Conservation (phyloP, 805 yeast species). For the Candida gorgasii region DNA sequence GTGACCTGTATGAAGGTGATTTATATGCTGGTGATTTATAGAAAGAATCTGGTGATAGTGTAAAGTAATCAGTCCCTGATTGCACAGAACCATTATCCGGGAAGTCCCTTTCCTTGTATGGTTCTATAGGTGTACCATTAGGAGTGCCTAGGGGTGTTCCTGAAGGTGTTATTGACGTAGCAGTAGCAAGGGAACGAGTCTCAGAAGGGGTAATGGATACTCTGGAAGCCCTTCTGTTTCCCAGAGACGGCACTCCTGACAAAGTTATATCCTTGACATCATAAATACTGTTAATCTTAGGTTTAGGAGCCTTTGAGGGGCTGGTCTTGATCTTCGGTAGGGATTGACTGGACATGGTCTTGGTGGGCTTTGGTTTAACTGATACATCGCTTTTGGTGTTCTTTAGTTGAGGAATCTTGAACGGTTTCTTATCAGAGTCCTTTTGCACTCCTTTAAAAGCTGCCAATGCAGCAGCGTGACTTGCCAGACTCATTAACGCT, state of each 20-base stretch:
- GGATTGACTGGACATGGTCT: slow-evolving; percentile 10
- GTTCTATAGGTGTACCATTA: background rate
- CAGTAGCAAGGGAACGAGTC: background rate
- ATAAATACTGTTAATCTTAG: slow-evolving; percentile 9
- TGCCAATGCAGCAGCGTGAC: slow-evolving; percentile 46
- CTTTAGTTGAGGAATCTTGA: slow-evolving; percentile 8
- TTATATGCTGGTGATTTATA: slow-evolving; percentile 11
- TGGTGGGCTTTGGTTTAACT: too few relatives aligned
- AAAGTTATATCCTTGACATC: slow-evolving; percentile 13
- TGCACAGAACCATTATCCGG: background rate
- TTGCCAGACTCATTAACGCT: slow-evolving; percentile 20
- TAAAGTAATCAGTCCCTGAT: slow-evolving; percentile 11
- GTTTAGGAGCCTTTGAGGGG: background rate
- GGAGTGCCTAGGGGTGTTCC: background rate
- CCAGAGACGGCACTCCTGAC: too few relatives aligned
- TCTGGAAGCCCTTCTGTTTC: too few relatives aligned
- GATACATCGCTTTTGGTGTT: too few relatives aligned
- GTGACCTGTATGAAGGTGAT: too few relatives aligned
- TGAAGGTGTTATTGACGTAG: background rate
- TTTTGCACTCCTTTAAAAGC: slow-evolving; percentile 33
- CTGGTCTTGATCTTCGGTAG: slow-evolving; percentile 10
- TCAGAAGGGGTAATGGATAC: background rate
- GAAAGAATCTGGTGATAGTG: slow-evolving; percentile 5
- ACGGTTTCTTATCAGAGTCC: slow-evolving; percentile 2
- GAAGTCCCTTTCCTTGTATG: background rate